Percentiles rank a stretch among this genome's conserved stretches.
Evolutionary conservation across 805 yeast genomes (phyloP).

Genomic region (Candida methanosorbosa): DNA sequence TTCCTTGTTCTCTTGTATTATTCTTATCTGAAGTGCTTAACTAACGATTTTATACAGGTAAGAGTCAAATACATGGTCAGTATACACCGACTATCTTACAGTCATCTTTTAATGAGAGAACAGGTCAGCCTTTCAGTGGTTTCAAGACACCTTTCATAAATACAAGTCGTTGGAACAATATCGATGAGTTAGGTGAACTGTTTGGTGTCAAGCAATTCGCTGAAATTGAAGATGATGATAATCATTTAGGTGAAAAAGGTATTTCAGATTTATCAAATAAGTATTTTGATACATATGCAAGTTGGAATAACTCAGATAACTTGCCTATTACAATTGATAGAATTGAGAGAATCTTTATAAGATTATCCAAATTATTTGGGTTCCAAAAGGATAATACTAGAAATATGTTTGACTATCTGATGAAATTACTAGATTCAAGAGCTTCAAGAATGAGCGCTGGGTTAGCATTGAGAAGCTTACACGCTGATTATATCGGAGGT

Average conservation of each 20-base stretch:
- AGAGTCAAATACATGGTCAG: too few relatives aligned
- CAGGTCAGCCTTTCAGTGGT: conserved; percentile 29
- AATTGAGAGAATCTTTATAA: conserved; percentile 48
- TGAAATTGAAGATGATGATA: conserved; percentile 21
- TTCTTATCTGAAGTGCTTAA: too few relatives aligned
- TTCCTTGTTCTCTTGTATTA: too few relatives aligned
- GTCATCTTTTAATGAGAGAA: conserved; percentile 20
- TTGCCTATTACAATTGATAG: conserved; percentile 43
- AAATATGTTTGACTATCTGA: conserved; percentile 59
- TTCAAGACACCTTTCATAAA: conserved; percentile 35
- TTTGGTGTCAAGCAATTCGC: conserved; percentile 21
- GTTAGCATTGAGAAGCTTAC: conserved; percentile 50
- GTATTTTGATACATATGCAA: conserved; percentile 43
- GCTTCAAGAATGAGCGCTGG: conserved; percentile 54
- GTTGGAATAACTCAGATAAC: conserved; percentile 33
- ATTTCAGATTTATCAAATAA: conserved; percentile 34
- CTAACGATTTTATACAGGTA: too few relatives aligned
- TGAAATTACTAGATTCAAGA: conserved; percentile 58
- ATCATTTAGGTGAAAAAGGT: conserved; percentile 19
- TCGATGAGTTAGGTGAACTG: conserved; percentile 24
- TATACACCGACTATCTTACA: conserved; percentile 11
- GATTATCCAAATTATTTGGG: conserved; percentile 48
- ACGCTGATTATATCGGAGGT: conserved; percentile 74
- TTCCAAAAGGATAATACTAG: conserved; percentile 59
- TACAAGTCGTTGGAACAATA: conserved; percentile 35